Conservation (phyloP, 2,329 filamentous ascomycete species). For the Clarireedia monteithiana region DNA sequence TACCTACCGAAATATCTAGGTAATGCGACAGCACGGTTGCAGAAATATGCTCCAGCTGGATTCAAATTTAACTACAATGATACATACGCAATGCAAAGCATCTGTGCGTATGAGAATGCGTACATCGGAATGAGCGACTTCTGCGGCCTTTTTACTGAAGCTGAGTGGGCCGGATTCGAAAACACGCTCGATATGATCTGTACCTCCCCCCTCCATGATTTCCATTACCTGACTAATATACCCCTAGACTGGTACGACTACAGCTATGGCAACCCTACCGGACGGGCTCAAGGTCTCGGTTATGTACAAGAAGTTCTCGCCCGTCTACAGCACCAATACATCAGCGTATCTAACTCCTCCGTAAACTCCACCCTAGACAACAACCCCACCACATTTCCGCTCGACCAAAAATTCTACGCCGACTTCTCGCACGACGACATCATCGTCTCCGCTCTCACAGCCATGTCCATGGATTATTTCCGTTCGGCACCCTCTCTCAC, state of each 20-base stretch:
- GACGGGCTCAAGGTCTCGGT: conserved; percentile 75
- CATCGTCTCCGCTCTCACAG: conserved; percentile 58
- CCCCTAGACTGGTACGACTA: conserved; percentile 55
- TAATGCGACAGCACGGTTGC: conserved; percentile 38
- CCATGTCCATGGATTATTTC: conserved; percentile 48
- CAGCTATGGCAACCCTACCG: conserved; percentile 70
- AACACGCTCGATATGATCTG: conserved; percentile 45
- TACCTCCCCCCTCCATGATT: conserved; percentile 21
- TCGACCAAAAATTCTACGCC: conserved; percentile 61
- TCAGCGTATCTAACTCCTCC: conserved; percentile 62
- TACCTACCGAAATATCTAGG: conserved; percentile 41
- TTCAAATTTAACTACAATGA: conserved; percentile 43
- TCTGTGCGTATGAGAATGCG: conserved; percentile 46
- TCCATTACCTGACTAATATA: neutral
- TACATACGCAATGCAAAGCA: conserved; percentile 42
- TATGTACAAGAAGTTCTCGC: conserved; percentile 81
- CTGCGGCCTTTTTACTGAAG: conserved; percentile 44
- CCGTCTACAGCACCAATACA: conserved; percentile 59
- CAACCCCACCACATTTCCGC: conserved; percentile 61
- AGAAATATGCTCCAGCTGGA: conserved; percentile 37
- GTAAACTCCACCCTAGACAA: conserved; percentile 68
- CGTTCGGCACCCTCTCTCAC: conserved; percentile 37
- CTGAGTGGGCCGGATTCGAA: conserved; percentile 48
- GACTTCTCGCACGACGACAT: conserved; percentile 90
- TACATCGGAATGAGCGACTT: conserved; percentile 43